These are phyloP conservation scores for Cystobasidiaceae sp. DNA, from an alignment of 1,284 basidiomycete genomes.

Conservation along the genomic window DNA sequence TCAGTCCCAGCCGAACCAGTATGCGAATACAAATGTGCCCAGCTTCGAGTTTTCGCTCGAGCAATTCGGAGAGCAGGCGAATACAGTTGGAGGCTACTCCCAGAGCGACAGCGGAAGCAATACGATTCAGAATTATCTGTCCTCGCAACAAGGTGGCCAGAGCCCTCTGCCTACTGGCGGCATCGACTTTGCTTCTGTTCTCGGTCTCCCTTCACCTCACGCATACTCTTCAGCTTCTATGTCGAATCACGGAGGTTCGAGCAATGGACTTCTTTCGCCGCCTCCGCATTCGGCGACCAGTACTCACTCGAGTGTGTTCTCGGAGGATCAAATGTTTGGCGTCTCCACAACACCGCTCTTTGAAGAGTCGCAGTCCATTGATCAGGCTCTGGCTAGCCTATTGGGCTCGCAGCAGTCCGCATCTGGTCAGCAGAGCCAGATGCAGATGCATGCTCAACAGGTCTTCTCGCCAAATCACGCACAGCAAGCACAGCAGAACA, in stretches of 20 bases:
- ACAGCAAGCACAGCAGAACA: slow-evolving; percentile 3
- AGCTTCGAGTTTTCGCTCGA: slow-evolving; percentile 28
- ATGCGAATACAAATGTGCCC: not conserved
- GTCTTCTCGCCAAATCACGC: not conserved
- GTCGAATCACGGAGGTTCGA: not conserved
- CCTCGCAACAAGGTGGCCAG: too few species aligned
- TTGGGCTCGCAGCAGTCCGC: not conserved
- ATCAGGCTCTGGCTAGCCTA: slow-evolving; percentile 26
- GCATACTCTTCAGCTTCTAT: not conserved
- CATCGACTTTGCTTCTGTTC: slow-evolving; percentile 14
- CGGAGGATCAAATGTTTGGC: slow-evolving; percentile 20
- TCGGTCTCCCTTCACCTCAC: not conserved
- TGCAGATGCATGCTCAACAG: slow-evolving; percentile 9
- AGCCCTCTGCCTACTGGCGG: not conserved
- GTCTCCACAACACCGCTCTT: slow-evolving; percentile 3
- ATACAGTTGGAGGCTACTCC: not conserved
- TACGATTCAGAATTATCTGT: not conserved
- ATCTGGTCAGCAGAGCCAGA: not conserved
- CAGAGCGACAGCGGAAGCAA: not conserved
- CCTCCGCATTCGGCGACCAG: slow-evolving; percentile 9
- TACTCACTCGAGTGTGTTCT: slow-evolving; percentile 22
- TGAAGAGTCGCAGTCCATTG: slow-evolving; percentile 2
- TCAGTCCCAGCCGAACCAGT: not conserved
- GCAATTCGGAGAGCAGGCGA: slow-evolving; percentile 10
- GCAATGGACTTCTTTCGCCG: not conserved